Conservation (phyloP, 2,329 filamentous ascomycete species). For the Cladosporium sp. region DNA sequence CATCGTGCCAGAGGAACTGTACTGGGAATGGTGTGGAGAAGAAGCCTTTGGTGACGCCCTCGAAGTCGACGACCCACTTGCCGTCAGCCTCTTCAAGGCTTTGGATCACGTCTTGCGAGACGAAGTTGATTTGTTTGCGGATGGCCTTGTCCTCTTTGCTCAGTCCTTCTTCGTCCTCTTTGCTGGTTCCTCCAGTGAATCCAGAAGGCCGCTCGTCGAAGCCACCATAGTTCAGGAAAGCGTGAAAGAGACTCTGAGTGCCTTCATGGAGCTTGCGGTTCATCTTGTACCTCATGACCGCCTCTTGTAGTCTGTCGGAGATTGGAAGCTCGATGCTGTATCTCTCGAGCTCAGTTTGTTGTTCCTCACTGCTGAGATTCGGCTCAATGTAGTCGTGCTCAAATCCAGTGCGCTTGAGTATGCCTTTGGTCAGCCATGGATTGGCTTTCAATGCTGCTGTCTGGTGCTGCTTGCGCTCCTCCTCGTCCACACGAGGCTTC, state of each 20-base stretch:
- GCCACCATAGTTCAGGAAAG: conserved; percentile 82
- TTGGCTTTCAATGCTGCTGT: conserved; percentile 29
- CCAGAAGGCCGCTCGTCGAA: conserved; percentile 64
- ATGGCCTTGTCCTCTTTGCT: conserved; percentile 62
- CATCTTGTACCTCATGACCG: conserved; percentile 77
- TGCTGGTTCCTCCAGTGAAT: conserved; percentile 57
- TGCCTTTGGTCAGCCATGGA: conserved; percentile 44
- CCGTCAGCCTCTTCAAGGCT: conserved; percentile 53
- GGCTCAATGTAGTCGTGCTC: conserved; percentile 77
- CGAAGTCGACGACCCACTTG: conserved; percentile 77
- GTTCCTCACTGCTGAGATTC: conserved; percentile 72
- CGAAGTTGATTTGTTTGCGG: conserved; percentile 54
- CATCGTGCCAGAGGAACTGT: conserved; percentile 58
- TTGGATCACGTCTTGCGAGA: conserved; percentile 50
- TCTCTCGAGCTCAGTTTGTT: conserved; percentile 65
- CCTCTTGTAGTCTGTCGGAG: conserved; percentile 75
- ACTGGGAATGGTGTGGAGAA: conserved; percentile 46
- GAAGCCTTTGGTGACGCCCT: conserved; percentile 74
- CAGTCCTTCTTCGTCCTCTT: conserved; percentile 41
- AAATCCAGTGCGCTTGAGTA: conserved; percentile 50
- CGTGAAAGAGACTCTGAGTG: conserved; percentile 68
- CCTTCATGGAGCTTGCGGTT: conserved; percentile 72
- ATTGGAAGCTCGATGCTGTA: conserved; percentile 60
- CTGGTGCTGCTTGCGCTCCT: conserved; percentile 29
- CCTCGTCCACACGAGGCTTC: conserved; percentile 23